Evolutionary conservation across 202 grass and related monocot species (phyloP), one percentile per base, ranked within the genome.

Genomic region (Dendrocalamus latiflorus): DNA sequence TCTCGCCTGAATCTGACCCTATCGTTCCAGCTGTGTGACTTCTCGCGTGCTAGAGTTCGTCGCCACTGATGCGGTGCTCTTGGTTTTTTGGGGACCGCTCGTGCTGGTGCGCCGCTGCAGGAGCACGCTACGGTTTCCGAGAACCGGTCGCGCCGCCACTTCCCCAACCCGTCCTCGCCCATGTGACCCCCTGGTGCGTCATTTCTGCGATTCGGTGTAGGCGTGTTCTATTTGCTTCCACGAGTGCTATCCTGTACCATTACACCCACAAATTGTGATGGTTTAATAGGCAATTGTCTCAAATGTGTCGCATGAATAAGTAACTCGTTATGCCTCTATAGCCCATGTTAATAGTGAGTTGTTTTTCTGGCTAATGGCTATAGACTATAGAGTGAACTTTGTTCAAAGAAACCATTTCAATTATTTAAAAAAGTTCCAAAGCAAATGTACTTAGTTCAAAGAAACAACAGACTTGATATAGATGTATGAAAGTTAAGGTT

Each of bases 181-280:
- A 97, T 60, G 89, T 97, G 25, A 97, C 92, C 76, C 33, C 33
- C 68, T 98, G 95, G 92, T 94, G 79, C 68, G 80, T 53, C 43
- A 28, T 51, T 70, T 63, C 57, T 66, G 9, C 70, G 28, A 69
- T 68, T 75, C 1, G 0, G 61, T 48, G 8, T 42, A 50, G 22
- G 50, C 1, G 57, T 75, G 38, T n/a, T 39, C 1, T 38, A 28
- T 84, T 21, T 71, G 43, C 0, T 70, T 53, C 34, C 55, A 2
- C 26, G 14, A 11, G 24, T 57, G 44, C 74, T 55, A 24, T 22
- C 14, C 55, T 83, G 20, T 44, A 70, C 6, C 43, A 64, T 63
- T 47, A 36, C 61, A 58, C 16, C 59, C 51, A 68, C 42, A 16
- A 68, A 25, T 20, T 16, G 3, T 24, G n/a, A 45, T 67, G 25